Conservation (phyloP, 2,329 filamentous ascomycete species). For the Aspergillus aculeatinus region DNA sequence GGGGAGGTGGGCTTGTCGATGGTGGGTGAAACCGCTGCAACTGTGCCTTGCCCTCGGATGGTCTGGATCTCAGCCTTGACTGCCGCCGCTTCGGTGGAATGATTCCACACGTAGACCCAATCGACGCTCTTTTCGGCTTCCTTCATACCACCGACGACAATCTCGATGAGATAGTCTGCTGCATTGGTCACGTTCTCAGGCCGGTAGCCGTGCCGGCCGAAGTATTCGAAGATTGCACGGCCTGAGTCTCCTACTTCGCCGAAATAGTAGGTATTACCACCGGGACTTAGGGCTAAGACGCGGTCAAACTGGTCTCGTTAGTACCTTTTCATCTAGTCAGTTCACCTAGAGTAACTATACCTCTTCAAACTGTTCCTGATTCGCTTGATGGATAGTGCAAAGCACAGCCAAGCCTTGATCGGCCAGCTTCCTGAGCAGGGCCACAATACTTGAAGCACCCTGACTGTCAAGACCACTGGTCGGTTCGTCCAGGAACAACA, state of each 20-base stretch:
- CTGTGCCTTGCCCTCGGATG: slow-evolving; percentile 49
- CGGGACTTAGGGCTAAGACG: slow-evolving; percentile 64
- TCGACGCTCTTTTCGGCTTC: slow-evolving; percentile 53
- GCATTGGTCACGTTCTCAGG: slow-evolving; percentile 62
- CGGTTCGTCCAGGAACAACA: slow-evolving; percentile 68
- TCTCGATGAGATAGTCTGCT: slow-evolving; percentile 62
- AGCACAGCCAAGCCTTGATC: slow-evolving; percentile 64
- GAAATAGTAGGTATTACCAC: slow-evolving; percentile 67
- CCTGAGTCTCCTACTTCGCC: slow-evolving; percentile 65
- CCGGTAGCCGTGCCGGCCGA: slow-evolving; percentile 58
- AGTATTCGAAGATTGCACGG: slow-evolving; percentile 62
- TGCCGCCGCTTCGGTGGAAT: slow-evolving; percentile 57
- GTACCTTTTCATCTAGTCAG: not conserved
- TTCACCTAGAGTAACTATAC: slow-evolving; percentile 10
- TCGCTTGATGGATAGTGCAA: slow-evolving; percentile 69
- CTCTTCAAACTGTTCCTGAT: slow-evolving; percentile 57
- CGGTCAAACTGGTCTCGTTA: slow-evolving; percentile 61
- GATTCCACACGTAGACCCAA: slow-evolving; percentile 69
- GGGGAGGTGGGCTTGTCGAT: slow-evolving; percentile 27
- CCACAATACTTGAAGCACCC: slow-evolving; percentile 62
- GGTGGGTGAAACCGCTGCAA: slow-evolving; percentile 33
- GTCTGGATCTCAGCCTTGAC: slow-evolving; percentile 62
- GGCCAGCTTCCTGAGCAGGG: slow-evolving; percentile 62
- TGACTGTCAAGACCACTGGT: slow-evolving; percentile 65
- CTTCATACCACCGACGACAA: slow-evolving; percentile 55